These are phyloP conservation scores for Solanum habrochaites DNA, from an alignment of 257 asterid species.

Conservation along the genomic window DNA sequence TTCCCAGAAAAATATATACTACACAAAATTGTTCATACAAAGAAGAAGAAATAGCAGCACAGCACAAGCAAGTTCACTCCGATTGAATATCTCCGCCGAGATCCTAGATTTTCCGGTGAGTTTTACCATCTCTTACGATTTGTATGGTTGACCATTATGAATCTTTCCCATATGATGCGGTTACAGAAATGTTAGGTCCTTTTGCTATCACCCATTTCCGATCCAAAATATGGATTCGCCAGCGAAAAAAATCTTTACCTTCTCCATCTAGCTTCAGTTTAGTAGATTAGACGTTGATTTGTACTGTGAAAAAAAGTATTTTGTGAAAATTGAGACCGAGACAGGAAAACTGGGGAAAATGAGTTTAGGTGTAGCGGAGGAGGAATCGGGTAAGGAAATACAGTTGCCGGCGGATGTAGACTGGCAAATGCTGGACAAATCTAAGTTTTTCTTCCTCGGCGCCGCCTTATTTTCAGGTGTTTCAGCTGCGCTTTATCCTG, in stretches of 20 bases:
- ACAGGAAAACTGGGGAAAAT: slow-evolving; percentile 16
- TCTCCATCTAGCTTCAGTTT: neutral
- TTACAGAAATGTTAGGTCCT: slow-evolving; percentile 35
- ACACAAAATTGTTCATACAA: neutral
- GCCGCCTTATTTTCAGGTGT: slow-evolving; percentile 73
- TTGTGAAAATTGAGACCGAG: neutral
- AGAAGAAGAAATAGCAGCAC: neutral
- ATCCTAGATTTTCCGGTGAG: neutral
- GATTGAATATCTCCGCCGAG: neutral
- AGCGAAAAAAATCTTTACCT: slow-evolving; percentile 20
- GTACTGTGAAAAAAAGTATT: neutral
- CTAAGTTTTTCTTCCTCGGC: slow-evolving; percentile 72
- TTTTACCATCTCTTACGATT: neutral
- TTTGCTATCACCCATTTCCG: slow-evolving; percentile 18
- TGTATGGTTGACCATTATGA: neutral
- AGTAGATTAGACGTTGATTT: neutral
- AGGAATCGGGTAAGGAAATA: slow-evolving; percentile 33
- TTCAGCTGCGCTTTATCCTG: slow-evolving; percentile 53
- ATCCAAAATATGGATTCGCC: slow-evolving; percentile 39
- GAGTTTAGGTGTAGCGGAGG: slow-evolving; percentile 40
- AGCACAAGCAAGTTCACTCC: too few relatives aligned
- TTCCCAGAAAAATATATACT: neutral
- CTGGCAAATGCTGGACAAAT: slow-evolving; percentile 65
- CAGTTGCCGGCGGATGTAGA: slow-evolving; percentile 60
- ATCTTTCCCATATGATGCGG: neutral